Evolutionary conservation across 768 basidiomycete species (phyloP), one percentile per base, ranked within the genome.

Genomic region (Gautieria morchelliformis): DNA sequence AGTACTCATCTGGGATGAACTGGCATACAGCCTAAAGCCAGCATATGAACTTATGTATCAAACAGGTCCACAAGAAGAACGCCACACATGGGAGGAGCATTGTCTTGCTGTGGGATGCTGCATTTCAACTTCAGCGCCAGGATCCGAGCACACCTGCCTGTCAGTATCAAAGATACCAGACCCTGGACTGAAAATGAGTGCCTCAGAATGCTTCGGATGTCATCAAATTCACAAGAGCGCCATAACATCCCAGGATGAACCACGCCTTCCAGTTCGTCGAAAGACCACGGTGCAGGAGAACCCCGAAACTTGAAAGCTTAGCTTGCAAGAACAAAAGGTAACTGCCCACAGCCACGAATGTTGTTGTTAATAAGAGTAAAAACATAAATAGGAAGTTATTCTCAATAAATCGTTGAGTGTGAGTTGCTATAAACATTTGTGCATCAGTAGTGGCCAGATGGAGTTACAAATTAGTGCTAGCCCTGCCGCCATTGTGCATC

Each of bases 1-100:
- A 76, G 67, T 84, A 89, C 65, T 92, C 89, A 65, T 85, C 84
- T 52, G 77, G 73, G 58, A 90, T 78, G 62, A 84, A 86, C 56
- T 78, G 74, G 62, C 82, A 79, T 19, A 89, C 84, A 6, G 75
- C 67, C 87, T 90, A 60, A 40, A 63, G 33, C 15, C 12, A 52
- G 11, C 30, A 30, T 44, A 27, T 10, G n/a, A 46, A 14, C 41
- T n/a, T n/a, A 33, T 32, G 17, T 2, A 45, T 47, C 27, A 27
- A 27, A 27, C 27, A 27, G 27, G 41, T 44, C 20, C 14, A 56
- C 33, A n/a, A 24, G 17, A 24, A 30, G 15, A 44, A 9, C 14
- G 35, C 14, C 10, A 14, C 35, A 2, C 48, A 57, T 46, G 7
- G 30, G 24, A 12, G 56, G 56, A 33, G 37, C 48, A 15, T 48